Base-by-base conservation (phyloP, 1,284 basidiomycete species). In the Puccinia brachypodii region DNA sequence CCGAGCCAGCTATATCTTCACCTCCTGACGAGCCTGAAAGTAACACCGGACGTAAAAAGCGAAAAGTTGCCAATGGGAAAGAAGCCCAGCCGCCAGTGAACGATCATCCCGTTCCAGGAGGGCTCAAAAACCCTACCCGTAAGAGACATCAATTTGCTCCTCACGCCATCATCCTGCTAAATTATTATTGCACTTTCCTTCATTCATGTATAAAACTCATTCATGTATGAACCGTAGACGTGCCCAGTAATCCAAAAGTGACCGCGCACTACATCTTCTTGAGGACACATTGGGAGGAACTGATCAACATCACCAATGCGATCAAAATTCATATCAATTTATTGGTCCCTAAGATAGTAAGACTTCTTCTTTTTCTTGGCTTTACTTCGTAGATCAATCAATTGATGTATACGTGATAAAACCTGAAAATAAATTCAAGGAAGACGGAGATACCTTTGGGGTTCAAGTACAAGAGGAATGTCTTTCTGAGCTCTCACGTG, bases 381-480 rank as follows among this genome's bases (percentile, higher is more conserved):
- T 28, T 13, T 62, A n/a, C 14, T 60, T 31, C 6, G 31, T 33
- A 36, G 33, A 28, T 4, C 44, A 28, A 72, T 22, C 3, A 42
- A 76, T 64, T n/a, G n/a, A n/a, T n/a, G n/a, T n/a, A n/a, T n/a
- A n/a, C n/a, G n/a, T n/a, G n/a, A 78, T 78, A 28, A 68, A 13
- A 19, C 47, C 16, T 13, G 53, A 28, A 50, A 50, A 19, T 14
- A 58, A 56, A 60, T 25, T 56, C 9, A 44, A 81, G 68, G 78
- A 81, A 64, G 71, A 81, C 31, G 78, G 71, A 33, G 71, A 74
- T 74, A 73, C 78, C 13, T 73, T 81, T 62, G 78, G 71, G 16
- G 69, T 73, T 60, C 69, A 81, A 64, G 78, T 81, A 16, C 78
- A 81, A 81, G 69, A 81, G 50, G 78, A 73, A 62, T 81, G 78